A percentile compares a stretch with the other conserved stretches of the same genome.
These are phyloP conservation scores for Arthroderma sp. DNA, from an alignment of 2,329 filamentous ascomycete genomes.

Conservation along the genomic window DNA sequence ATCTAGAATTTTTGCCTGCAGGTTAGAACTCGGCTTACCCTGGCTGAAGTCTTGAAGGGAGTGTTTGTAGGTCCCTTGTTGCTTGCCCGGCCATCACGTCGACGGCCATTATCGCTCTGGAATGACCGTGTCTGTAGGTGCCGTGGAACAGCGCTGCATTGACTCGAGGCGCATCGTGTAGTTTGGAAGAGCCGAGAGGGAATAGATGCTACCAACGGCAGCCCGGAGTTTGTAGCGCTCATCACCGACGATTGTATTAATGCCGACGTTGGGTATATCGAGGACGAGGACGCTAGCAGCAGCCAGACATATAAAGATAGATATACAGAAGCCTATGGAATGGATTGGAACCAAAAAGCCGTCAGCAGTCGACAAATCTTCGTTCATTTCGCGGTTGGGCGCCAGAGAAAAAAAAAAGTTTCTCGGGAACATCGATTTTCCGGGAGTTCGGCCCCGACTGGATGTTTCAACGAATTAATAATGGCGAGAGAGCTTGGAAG, in stretches of 20 bases:
- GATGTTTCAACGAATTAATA: neutral
- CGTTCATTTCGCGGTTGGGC: neutral
- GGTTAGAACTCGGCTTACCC: slow-evolving; percentile 17
- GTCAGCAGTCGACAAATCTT: neutral
- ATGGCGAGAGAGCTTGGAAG: neutral
- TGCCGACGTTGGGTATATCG: no score
- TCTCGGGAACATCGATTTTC: neutral
- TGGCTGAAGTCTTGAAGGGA: slow-evolving; percentile 15
- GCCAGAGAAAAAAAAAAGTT: slow-evolving; percentile 1
- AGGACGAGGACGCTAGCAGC: no score
- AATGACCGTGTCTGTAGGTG: slow-evolving; percentile 25
- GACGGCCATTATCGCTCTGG: slow-evolving; percentile 17
- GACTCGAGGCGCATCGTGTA: slow-evolving; percentile 27
- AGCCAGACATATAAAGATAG: no score
- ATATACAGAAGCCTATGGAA: no score
- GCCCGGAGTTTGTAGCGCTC: slow-evolving; percentile 14
- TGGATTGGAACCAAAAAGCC: no score
- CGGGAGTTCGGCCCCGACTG: neutral
- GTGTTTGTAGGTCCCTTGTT: slow-evolving; percentile 15
- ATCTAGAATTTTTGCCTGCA: neutral
- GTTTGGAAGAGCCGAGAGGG: slow-evolving; percentile 31
- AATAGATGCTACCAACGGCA: slow-evolving; percentile 31
- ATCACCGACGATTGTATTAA: neutral
- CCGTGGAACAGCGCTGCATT: slow-evolving; percentile 20
- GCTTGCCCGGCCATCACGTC: slow-evolving; percentile 17